Evolutionary conservation across 179 eudicot genomes (phyloP).

Genomic region (Pouteria campechiana): DNA sequence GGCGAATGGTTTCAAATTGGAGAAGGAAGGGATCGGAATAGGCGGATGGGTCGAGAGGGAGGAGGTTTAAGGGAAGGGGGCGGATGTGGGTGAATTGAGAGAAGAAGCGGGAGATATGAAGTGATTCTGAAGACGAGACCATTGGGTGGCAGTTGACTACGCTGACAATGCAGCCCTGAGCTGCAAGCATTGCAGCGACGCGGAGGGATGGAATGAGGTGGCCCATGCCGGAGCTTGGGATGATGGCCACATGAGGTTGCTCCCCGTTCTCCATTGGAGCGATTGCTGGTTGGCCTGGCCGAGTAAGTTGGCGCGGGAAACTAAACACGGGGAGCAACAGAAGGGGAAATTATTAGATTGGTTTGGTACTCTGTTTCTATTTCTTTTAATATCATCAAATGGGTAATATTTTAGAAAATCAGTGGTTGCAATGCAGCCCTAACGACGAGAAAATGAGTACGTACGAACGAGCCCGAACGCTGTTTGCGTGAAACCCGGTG

Average conservation of each 20-base stretch:
- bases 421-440: too few species aligned
- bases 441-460: too few species aligned
- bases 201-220: conserved; percentile 11
- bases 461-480: too few species aligned
- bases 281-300: too few species aligned
- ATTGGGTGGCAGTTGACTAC: conserved; percentile 3
- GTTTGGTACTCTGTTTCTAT: too few species aligned
- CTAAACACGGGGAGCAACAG: too few species aligned
- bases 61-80: conserved; percentile 2
- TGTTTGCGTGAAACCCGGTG: too few species aligned
- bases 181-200: conserved; percentile 1
- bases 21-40: conserved; percentile 3
- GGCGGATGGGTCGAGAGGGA: background rate
- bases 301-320: too few species aligned
- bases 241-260: conserved; percentile 9
- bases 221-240: conserved; percentile 14
- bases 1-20: conserved; percentile 9
- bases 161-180: background rate
- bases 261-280: too few species aligned
- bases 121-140: conserved; percentile 5
- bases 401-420: too few species aligned
- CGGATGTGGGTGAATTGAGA: conserved; percentile 3
- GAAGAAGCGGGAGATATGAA: conserved; percentile 5
- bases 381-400: too few species aligned
- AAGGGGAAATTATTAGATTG: too few species aligned